Base-by-base conservation (phyloP, 106 monocot genomes). In the Ottelia alismoides region DNA sequence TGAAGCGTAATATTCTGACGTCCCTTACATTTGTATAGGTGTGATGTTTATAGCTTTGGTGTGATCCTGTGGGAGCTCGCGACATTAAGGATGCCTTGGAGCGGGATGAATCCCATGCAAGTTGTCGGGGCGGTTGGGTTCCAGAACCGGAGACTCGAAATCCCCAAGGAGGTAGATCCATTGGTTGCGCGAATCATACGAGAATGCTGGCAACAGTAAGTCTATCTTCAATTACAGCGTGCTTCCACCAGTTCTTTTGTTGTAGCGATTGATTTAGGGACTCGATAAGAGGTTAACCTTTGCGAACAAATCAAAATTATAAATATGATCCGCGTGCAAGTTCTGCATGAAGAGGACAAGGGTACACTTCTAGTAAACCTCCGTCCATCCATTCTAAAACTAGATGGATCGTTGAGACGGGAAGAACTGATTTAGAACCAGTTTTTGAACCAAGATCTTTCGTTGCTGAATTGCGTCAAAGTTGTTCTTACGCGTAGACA, bases 61-160 rank as follows among this genome's bases (percentile, higher is more conserved):
- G 89, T 98, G 11, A 98, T 98, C 32, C 67, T 98, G 45, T 98
- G 96, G 96, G 96, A 98, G 58, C 76, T 98, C 25, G 89, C 96
- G 14, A 98, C 96, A 7, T 56, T 90, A 28, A 74, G 72, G 67
- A 89, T 85, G 89, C 96, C 96, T 43, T 98, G 96, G 96, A 68
- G 70, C 46, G 96, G 96, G 24, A 89, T 98, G 89, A 98, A 98
- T 67, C 85, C 89, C 29, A 98, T 98, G 96, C 96, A 98, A 57
- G 96, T 98, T 22, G 96, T 98, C 0, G 96, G 96, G 52, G 96
- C 96, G 28, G 96, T 98, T 25, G 96, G 96, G 0, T 98, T 98
- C 59, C 96, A 98, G 64, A 76, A 90, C 17, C 70, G 77, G 25
- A 78, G 96, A 16, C 85, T 98, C 29, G 96, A 98, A 24, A 98